Evolutionary conservation across 768 basidiomycete species (phyloP), one percentile per base, ranked within the genome.

Genomic region (Termitomyces sp.): DNA sequence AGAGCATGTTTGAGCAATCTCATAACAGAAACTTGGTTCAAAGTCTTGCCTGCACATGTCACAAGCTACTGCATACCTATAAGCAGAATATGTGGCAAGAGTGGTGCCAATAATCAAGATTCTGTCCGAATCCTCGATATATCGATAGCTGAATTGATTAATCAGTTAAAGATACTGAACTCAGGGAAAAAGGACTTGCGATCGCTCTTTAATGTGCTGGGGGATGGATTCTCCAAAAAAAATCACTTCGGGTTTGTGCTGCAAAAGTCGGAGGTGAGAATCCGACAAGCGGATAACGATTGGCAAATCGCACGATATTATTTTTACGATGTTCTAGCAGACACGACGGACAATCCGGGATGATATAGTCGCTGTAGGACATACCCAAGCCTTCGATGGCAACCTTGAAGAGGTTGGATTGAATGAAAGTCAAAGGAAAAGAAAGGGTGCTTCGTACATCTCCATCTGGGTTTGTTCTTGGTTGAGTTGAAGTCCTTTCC

Each of bases 141-240:
- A 76, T 18, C 64, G 67, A 65, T 82, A 86, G 27, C 91, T 91
- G 59, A 13, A 49, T 36, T 22, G 3, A 48, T 36, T 18, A 6
- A 13, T 53, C 26, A 50, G 53, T 13, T 13, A 57, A n/a, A 39
- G 6, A 22, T 13, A 26, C 33, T 34, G 22, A 55, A 33, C 52
- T 24, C 44, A 59, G 34, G 53, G 37, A 55, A 18, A 39, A 47
- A 26, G 37, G 39, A 56, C 88, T 67, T 69, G 92, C 90, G 94
- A 93, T 65, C 82, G 79, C 44, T 87, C 82, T 67, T 83, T 89
- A 51, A 89, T 78, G 36, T 73, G 58, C 24, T 77, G 69, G 10
- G 85, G 78, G 62, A 98, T 91, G 0, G 92, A 90, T 74, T 96
- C 95, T 33, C 95, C 95, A 65, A 95, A 95, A 69, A 95, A 95